Percentiles rank a stretch among this genome's conserved stretches.
Evolutionary conservation across 83 land plant genomes (phyloP).

Genomic region (Picea abies): DNA sequence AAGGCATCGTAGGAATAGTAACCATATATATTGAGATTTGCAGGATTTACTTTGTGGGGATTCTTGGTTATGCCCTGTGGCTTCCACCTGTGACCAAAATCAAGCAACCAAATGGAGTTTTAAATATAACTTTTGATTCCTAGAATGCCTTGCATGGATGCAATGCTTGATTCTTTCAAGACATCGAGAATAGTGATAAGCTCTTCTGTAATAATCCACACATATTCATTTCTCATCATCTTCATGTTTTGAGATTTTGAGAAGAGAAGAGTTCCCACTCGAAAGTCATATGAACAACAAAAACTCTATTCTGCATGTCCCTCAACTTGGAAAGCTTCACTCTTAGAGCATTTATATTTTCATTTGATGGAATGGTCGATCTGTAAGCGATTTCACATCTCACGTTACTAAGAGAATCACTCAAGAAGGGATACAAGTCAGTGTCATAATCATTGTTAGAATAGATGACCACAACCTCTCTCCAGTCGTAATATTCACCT

Average conservation of each 20-base stretch:
- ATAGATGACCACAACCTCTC: slow-evolving; percentile 62
- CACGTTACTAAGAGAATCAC: slow-evolving; percentile 50
- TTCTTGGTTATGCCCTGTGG: background rate
- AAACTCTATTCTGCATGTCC: slow-evolving; percentile 15
- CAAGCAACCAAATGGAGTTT: too few species aligned
- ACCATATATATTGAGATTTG: slow-evolving; percentile 4
- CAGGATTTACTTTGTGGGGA: background rate
- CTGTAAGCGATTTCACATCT: slow-evolving; percentile 44
- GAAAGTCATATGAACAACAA: background rate
- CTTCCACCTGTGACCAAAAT: background rate
- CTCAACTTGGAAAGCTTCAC: slow-evolving; percentile 31
- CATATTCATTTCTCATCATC: slow-evolving; percentile 24
- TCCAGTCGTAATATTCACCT: slow-evolving; percentile 56
- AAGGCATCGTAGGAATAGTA: slow-evolving; percentile 29
- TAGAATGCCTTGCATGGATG: slow-evolving; percentile 16
- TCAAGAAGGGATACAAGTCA: slow-evolving; percentile 51
- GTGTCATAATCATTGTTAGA: slow-evolving; percentile 59
- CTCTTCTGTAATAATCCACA: slow-evolving; percentile 25
- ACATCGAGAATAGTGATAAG: background rate
- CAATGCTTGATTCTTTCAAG: background rate
- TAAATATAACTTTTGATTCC: background rate
- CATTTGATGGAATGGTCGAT: slow-evolving; percentile 34
- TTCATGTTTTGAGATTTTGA: background rate
- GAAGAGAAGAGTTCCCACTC: slow-evolving; percentile 31
- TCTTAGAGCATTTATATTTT: slow-evolving; percentile 27